Conservation (phyloP, 352 stramenopile species). For the Phytophthora cactorum region DNA sequence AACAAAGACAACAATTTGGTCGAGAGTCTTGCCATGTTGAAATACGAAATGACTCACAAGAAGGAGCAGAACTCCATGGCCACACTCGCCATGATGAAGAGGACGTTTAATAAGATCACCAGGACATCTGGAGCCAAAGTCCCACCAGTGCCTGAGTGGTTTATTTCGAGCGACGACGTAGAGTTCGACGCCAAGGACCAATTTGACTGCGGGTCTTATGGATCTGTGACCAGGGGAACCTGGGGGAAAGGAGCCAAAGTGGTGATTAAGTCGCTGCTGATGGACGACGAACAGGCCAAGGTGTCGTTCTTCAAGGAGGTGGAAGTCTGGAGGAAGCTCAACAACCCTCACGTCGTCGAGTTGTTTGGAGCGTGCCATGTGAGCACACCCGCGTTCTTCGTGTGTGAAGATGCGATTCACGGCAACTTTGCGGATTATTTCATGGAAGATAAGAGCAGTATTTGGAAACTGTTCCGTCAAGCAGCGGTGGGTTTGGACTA, state of each 20-base stretch:
- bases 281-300: slow-evolving; percentile 35
- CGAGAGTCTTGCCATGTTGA: slow-evolving; percentile 31
- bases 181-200: slow-evolving; percentile 27
- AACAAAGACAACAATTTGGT: slow-evolving; percentile 30
- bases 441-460: slow-evolving; percentile 19
- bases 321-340: slow-evolving; percentile 42
- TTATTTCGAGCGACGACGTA: slow-evolving; percentile 34
- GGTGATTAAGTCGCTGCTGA: slow-evolving; percentile 48
- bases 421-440: slow-evolving; percentile 42
- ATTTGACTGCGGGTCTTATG: slow-evolving; percentile 27
- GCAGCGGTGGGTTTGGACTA: slow-evolving; percentile 64
- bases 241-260: slow-evolving; percentile 38
- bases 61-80: slow-evolving; percentile 22
- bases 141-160: slow-evolving; percentile 28
- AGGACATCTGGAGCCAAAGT: slow-evolving; percentile 30
- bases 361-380: slow-evolving; percentile 63
- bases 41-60: slow-evolving; percentile 37
- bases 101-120: slow-evolving; percentile 32
- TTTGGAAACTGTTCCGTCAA: slow-evolving; percentile 44
- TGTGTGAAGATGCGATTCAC: slow-evolving; percentile 41
- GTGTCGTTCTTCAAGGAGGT: slow-evolving; percentile 45
- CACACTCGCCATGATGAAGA: slow-evolving; percentile 24
- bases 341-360: slow-evolving; percentile 49
- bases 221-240: slow-evolving; percentile 18
- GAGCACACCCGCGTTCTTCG: slow-evolving; percentile 40